Conservation (phyloP, 371 early-diverging fungal species). For the Syncephalastrum monosporum region DNA sequence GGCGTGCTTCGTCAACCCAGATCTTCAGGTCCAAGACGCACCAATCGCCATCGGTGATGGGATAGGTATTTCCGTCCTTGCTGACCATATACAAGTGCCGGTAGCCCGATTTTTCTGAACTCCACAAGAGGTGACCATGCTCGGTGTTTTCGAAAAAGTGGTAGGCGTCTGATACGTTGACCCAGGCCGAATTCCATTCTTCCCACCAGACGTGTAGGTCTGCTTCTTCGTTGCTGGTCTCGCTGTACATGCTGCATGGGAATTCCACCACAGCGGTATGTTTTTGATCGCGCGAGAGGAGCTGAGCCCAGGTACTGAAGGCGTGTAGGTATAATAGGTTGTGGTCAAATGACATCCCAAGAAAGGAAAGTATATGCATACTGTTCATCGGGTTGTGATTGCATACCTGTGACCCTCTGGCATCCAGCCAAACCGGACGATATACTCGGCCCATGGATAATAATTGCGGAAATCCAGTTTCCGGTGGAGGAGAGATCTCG, state of each 20-base stretch:
- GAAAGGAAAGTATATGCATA: neutral
- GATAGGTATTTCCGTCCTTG: slow-evolving; percentile 2
- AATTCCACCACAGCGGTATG: slow-evolving; percentile 52
- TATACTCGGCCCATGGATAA: slow-evolving; percentile 80
- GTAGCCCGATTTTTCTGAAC: slow-evolving; percentile 68
- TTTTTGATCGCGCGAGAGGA: slow-evolving; percentile 67
- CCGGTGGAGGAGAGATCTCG: neutral
- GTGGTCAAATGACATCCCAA: too few species aligned
- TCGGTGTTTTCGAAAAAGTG: slow-evolving; percentile 38
- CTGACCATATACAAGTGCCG: slow-evolving; percentile 63
- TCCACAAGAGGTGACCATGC: slow-evolving; percentile 46
- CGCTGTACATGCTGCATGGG: slow-evolving; percentile 21
- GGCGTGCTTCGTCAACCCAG: slow-evolving; percentile 56
- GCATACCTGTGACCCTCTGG: slow-evolving; percentile 58
- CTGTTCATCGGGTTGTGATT: neutral
- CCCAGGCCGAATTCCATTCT: slow-evolving; percentile 61
- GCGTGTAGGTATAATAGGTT: neutral
- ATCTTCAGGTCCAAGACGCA: slow-evolving; percentile 62
- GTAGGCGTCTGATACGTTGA: slow-evolving; percentile 65
- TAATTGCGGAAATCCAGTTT: neutral
- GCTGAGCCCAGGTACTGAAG: slow-evolving; percentile 65
- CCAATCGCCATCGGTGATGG: slow-evolving; percentile 51
- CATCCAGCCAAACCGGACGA: slow-evolving; percentile 76
- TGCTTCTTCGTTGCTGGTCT: slow-evolving; percentile 19
- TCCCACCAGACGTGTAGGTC: slow-evolving; percentile 56